Percentiles rank a stretch among this genome's conserved stretches.
Conservation (phyloP, 2,329 filamentous ascomycete genomes). For the Colletotrichum gloeosporioides region DNA sequence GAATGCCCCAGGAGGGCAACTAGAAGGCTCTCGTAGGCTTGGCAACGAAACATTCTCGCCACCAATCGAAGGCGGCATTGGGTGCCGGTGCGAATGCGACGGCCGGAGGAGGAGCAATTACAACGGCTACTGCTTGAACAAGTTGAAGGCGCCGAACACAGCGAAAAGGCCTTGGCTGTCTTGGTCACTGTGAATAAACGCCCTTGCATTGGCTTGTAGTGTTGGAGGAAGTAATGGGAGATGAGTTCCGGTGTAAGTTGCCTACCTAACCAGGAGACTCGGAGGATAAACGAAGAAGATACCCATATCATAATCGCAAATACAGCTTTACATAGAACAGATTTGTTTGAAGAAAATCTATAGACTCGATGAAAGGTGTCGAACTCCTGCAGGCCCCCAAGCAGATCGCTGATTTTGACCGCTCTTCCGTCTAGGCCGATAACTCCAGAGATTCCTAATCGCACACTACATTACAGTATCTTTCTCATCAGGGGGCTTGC, state of each 20-base stretch:
- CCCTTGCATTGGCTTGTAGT: not conserved
- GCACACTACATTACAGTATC: constrained; percentile 15
- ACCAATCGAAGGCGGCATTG: constrained; percentile 39
- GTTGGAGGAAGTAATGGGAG: not conserved
- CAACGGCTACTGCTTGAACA: constrained; percentile 39
- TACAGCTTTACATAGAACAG: not conserved
- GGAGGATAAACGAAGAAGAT: not conserved
- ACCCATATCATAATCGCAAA: not conserved
- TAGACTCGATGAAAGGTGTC: not conserved
- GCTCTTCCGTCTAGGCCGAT: not conserved
- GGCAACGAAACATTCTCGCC: constrained; percentile 30
- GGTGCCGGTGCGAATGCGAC: constrained; percentile 47
- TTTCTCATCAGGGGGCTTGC: not conserved
- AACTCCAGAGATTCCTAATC: constrained; percentile 7
- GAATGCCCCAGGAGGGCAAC: constrained; percentile 41
- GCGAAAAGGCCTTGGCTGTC: constrained; percentile 32
- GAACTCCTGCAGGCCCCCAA: not conserved
- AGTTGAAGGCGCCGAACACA: constrained; percentile 48
- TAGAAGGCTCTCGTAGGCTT: constrained; percentile 34
- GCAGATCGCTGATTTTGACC: not conserved
- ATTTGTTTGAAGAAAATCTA: not conserved
- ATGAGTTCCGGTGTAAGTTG: not conserved
- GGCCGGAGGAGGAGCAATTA: constrained; percentile 36
- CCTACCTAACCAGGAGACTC: not conserved
- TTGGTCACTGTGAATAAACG: constrained; percentile 23